Conservation (phyloP, 306 rosid genomes). For the Malus orientalis region DNA sequence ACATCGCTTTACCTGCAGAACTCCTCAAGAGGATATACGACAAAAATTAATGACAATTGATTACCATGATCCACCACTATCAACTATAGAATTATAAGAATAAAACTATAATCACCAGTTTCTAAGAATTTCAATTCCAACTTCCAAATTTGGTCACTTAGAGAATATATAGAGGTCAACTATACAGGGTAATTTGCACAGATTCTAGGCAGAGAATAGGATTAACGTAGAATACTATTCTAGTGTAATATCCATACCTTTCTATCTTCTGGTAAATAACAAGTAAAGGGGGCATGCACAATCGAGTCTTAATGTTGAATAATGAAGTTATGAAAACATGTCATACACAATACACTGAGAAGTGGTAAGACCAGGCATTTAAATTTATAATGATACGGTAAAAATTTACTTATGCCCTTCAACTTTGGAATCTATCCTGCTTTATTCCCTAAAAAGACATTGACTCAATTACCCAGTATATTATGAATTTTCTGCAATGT, state of each 20-base stretch:
- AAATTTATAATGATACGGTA: background rate
- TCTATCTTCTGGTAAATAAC: background rate
- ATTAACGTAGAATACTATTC: background rate
- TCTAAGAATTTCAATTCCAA: background rate
- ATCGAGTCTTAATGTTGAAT: background rate
- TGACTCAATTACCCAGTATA: background rate
- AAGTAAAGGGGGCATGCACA: background rate
- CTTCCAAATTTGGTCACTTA: background rate
- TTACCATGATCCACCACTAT: background rate
- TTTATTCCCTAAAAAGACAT: background rate
- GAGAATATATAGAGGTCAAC: background rate
- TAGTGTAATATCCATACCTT: background rate
- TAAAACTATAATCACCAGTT: background rate
- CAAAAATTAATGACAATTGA: conserved; percentile 1
- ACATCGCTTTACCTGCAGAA: conserved; percentile 87
- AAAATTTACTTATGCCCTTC: background rate
- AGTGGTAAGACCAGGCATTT: background rate
- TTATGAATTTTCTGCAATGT: background rate
- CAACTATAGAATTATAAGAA: background rate
- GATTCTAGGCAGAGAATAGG: conserved; percentile 3
- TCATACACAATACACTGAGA: background rate
- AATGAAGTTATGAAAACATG: background rate
- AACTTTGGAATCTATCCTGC: background rate
- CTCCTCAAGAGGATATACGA: conserved; percentile 15
- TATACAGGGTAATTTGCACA: background rate